Percentiles rank a stretch among this genome's conserved stretches.
Evolutionary conservation across 148 eudicot species (phyloP).

Genomic region (Amaranthus hypochondriacus): DNA sequence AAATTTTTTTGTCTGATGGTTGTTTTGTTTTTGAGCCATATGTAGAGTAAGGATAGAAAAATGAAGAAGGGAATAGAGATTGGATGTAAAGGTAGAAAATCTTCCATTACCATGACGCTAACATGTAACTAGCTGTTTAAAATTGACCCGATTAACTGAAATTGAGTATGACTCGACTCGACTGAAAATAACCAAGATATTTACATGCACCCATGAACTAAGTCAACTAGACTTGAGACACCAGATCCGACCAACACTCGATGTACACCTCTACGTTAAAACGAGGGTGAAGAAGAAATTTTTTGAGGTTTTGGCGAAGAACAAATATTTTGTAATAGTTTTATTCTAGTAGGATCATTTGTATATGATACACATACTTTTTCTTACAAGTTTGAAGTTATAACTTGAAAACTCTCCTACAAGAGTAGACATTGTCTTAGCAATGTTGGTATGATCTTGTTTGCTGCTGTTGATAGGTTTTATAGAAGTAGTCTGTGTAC

Average conservation of each 20-base stretch:
- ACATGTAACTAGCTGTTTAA: too few species aligned
- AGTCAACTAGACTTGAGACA: too few species aligned
- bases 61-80: constrained; percentile 9
- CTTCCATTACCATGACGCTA: constrained; percentile 3
- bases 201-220: too few species aligned
- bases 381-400: background rate
- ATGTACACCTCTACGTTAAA: too few species aligned
- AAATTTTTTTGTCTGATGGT: constrained; percentile 8
- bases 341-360: background rate
- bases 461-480: background rate
- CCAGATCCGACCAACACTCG: too few species aligned
- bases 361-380: background rate
- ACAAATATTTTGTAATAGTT: background rate
- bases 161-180: too few species aligned
- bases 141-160: too few species aligned
- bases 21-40: constrained; percentile 16
- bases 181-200: too few species aligned
- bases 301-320: background rate
- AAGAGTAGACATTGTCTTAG: background rate
- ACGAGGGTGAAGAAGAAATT: background rate
- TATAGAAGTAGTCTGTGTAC: constrained; percentile 15
- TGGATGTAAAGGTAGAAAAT: constrained; percentile 6
- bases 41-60: constrained; percentile 14
- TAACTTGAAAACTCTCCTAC: background rate
- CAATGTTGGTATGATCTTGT: constrained; percentile 7